Evolutionary conservation across 345 rosid genomes (phyloP).

Genomic region (Salix dunnii): DNA sequence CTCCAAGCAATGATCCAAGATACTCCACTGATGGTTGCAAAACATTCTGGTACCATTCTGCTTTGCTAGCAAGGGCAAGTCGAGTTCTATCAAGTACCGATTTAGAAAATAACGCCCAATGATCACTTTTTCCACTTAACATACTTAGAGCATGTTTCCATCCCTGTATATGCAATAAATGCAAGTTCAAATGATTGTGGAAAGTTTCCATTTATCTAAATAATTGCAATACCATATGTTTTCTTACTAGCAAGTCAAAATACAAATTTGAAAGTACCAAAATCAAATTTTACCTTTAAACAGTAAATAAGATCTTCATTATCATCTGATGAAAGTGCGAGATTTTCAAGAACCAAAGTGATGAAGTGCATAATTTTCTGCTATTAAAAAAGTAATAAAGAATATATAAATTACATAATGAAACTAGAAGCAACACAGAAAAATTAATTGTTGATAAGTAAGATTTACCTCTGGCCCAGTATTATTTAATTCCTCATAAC

Average conservation of each 20-base stretch:
- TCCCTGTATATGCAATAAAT: constrained; percentile 50
- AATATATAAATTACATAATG: constrained; percentile 1
- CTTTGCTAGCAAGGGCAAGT: constrained; percentile 79
- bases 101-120: constrained; percentile 93
- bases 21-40: constrained; percentile 95
- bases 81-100: constrained; percentile 95
- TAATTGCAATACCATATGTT: not conserved
- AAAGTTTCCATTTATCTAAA: constrained; percentile 5
- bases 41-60: constrained; percentile 76
- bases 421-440: constrained; percentile 9
- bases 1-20: constrained; percentile 86
- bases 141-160: constrained; percentile 69
- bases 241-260: not conserved
- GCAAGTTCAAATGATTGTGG: not conserved
- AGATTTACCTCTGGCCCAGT: constrained; percentile 77
- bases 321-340: constrained; percentile 84
- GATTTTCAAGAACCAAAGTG: constrained; percentile 81
- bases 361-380: constrained; percentile 89
- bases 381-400: constrained; percentile 22
- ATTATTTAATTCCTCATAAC: constrained; percentile 71
- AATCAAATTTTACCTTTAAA: constrained; percentile 58
- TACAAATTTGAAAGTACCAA: not conserved
- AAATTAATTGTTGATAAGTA: constrained; percentile 2
- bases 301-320: constrained; percentile 91
- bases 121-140: constrained; percentile 50